phyloP scores from a whole-genome alignment of 2,329 filamentous ascomycete species.

The Raffaelea albimanens region DNA sequence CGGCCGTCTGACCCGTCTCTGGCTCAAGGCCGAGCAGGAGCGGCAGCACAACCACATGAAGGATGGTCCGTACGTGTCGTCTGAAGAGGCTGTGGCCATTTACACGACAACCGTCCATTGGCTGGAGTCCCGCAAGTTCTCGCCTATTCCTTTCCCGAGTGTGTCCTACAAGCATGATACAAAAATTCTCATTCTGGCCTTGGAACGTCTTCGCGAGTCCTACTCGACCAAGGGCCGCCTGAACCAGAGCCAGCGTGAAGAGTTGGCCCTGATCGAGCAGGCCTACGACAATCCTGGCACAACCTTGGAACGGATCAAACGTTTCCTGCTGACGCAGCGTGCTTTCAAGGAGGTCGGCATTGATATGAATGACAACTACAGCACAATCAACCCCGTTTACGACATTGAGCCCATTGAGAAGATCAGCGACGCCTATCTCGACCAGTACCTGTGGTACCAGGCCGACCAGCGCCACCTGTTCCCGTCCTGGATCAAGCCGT shows the following conservation, averaged over 20 bases:
- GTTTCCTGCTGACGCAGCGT: conserved; percentile 90
- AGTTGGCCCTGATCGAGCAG: conserved; percentile 92
- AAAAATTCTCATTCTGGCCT: conserved; percentile 91
- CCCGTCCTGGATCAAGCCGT: conserved; percentile 98
- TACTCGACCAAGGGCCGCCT: conserved; percentile 96
- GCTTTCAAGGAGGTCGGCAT: conserved; percentile 99
- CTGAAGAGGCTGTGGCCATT: conserved; percentile 95
- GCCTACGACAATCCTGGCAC: conserved; percentile 97
- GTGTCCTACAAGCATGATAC: conserved; percentile 99
- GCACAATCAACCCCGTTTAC: conserved; percentile 96
- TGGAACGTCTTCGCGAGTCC: conserved; percentile 86
- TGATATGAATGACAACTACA: conserved; percentile 99
- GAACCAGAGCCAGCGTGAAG: conserved; percentile 95
- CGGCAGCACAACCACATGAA: conserved; percentile 99
- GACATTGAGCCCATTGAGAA: conserved; percentile 99
- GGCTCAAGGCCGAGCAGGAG: conserved; percentile 97
- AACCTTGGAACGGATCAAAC: conserved; percentile 91
- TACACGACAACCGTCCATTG: conserved; percentile 99
- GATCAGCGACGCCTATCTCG: conserved; percentile 96
- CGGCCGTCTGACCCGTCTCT: conserved; percentile 84
- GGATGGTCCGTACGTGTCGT: conserved; percentile 95
- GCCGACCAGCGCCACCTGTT: conserved; percentile 95
- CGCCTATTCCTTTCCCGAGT: conserved; percentile 95
- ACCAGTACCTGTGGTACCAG: conserved; percentile 99
- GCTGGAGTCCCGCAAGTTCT: conserved; percentile 97